Conservation (phyloP, 345 rosid species). For the Citrus maxima region DNA sequence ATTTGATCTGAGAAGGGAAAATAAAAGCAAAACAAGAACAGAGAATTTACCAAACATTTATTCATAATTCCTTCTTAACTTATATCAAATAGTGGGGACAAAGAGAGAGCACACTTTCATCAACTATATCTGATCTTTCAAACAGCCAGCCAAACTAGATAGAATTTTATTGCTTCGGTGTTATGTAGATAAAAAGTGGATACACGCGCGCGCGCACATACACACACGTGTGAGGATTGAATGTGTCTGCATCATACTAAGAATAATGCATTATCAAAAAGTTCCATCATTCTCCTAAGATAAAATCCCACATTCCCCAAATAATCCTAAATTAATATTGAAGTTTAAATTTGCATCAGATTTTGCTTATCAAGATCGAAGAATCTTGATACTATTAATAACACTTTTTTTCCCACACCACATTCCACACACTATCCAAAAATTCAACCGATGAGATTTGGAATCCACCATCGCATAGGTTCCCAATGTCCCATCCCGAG, state of each 20-base stretch:
- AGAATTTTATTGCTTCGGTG: too few relatives aligned
- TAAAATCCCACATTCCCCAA: not conserved
- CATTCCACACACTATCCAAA: not conserved
- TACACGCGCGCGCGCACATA: too few relatives aligned
- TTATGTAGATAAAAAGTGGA: not conserved
- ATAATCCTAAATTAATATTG: not conserved
- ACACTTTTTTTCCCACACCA: not conserved
- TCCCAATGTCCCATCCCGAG: not conserved
- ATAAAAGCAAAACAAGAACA: not conserved
- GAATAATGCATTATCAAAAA: not conserved
- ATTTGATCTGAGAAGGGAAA: not conserved
- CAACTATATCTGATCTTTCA: not conserved
- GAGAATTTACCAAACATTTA: conserved; percentile 4
- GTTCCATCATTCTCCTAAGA: not conserved
- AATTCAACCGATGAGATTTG: conserved; percentile 14
- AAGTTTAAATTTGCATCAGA: not conserved
- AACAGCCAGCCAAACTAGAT: too few relatives aligned
- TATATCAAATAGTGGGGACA: not conserved
- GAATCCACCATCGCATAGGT: conserved; percentile 18
- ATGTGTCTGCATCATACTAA: not conserved
- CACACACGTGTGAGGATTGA: not conserved
- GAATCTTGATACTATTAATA: conserved; percentile 3
- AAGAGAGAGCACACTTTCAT: not conserved
- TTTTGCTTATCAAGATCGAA: not conserved
- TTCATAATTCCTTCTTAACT: not conserved